Base-by-base conservation (phyloP, 2,329 filamentous ascomycete species). In the Trichoderma citrinoviride region DNA sequence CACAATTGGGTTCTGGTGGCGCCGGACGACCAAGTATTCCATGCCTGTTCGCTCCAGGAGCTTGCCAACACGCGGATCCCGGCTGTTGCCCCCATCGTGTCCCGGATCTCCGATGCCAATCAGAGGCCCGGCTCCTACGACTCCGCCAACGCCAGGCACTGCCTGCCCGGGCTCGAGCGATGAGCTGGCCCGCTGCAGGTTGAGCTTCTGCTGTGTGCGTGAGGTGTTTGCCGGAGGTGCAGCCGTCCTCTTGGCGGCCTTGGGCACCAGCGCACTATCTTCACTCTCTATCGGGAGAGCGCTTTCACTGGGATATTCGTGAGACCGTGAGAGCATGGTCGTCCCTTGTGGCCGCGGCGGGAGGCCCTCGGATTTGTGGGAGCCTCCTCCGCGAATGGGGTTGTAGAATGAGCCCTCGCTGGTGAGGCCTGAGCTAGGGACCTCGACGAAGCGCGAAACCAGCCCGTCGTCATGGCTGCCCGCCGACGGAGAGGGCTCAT, bases 201-300 rank as follows among this genome's bases (percentile, higher is more conserved):
- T 89, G 15, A 92, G 80, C 71, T 92, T 92, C 74, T 92, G 89
- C 75, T 92, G 89, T 1, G 88, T 91, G 15, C 90, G 83, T 61
- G 87, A 90, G 68, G 85, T 82, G 66, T 86, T 83, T 1, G 82
- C 81, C 0, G 81, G 75, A 1, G 78, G 77, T 1, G 77, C 76
- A 19, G 71, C 80, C 68, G 69, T 76, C 68, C 78, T 75, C 70
- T 71, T 77, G 70, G 68, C 79, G 71, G 73, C 75, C 72, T 78
- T 79, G 27, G 81, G 82, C 3, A 81, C 78, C 15, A 85, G 73
- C 41, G 79, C 81, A 64, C 81, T 83, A 62, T 80, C 77, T 12
- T 78, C 75, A 5, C 72, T 70, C 3, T 79, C 77, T 40, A 68
- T 72, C 44, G 66, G 61, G 19, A 72, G 71, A 21, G 70, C 57